Conservation (phyloP, 306 rosid genomes). For the Oxytropis ochrocephala region DNA sequence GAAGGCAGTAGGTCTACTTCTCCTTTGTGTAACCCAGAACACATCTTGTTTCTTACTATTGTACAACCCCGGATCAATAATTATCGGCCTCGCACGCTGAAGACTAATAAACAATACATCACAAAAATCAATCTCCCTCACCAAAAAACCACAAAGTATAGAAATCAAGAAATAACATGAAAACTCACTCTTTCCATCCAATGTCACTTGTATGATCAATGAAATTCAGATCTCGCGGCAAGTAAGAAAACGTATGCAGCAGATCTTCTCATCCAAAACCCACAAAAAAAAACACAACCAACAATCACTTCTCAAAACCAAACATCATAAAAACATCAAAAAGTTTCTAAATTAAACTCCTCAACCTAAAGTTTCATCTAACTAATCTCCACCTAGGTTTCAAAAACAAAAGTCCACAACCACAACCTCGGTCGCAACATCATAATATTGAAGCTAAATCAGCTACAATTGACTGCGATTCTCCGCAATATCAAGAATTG, state of each 20-base stretch:
- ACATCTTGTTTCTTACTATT: constrained; percentile 86
- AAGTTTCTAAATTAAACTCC: neutral
- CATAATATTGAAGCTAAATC: too few species aligned
- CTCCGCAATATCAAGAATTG: too few species aligned
- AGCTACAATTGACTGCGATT: too few species aligned
- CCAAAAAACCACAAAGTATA: neutral
- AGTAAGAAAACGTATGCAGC: constrained; percentile 78
- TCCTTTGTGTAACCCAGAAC: constrained; percentile 85
- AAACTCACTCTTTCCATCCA: constrained; percentile 97
- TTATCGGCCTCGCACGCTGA: constrained; percentile 83
- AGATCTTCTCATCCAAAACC: constrained; percentile 59
- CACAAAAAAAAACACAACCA: constrained; percentile 31
- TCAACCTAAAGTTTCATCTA: neutral
- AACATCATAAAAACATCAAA: neutral
- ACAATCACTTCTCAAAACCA: constrained; percentile 13
- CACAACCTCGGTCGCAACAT: neutral
- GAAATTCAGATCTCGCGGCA: constrained; percentile 96
- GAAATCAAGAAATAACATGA: neutral
- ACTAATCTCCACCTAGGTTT: neutral
- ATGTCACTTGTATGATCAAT: constrained; percentile 92
- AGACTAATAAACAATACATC: constrained; percentile 33
- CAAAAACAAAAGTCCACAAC: neutral
- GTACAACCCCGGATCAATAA: constrained; percentile 92
- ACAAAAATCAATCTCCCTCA: neutral
- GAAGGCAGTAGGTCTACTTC: constrained; percentile 98